Conservation (phyloP, 441 rosid genomes). For the Erodium texanum region DNA sequence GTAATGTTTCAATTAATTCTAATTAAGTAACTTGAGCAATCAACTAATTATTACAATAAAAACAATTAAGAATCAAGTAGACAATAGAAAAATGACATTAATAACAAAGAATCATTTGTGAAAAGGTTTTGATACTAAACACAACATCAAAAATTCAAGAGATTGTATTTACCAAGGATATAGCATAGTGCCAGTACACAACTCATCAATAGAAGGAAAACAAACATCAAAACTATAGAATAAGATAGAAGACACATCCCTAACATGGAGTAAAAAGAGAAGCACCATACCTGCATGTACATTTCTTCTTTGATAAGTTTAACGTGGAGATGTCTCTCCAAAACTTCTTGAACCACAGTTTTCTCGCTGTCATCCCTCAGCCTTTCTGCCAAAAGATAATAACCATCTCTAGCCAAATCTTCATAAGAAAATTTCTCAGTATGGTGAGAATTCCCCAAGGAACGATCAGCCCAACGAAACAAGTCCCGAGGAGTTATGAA, state of each 20-base stretch:
- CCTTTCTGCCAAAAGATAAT: constrained; percentile 89
- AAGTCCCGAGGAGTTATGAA: constrained; percentile 92
- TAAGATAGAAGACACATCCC: not conserved
- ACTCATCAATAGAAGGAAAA: not conserved
- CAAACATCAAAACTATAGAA: too few species aligned
- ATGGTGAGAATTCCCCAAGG: constrained; percentile 23
- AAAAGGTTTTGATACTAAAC: not conserved
- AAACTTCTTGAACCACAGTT: constrained; percentile 62
- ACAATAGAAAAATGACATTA: not conserved
- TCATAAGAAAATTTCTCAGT: constrained; percentile 56
- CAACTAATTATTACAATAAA: too few species aligned
- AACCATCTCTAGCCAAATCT: constrained; percentile 89
- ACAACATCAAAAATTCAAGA: not conserved
- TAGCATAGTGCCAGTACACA: not conserved
- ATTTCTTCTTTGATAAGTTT: constrained; percentile 53
- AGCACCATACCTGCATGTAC: constrained; percentile 55
- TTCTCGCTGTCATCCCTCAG: constrained; percentile 81
- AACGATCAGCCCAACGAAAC: constrained; percentile 95
- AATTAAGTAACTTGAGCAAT: not conserved
- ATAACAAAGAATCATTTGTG: not conserved
- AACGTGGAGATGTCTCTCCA: constrained; percentile 64
- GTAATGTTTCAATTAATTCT: not conserved
- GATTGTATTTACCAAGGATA: not conserved
- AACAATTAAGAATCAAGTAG: not conserved
- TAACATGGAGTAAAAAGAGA: not conserved